phyloP scores from a whole-genome alignment of 2,329 filamentous ascomycete genomes.

The Escovopsis sp. region DNA sequence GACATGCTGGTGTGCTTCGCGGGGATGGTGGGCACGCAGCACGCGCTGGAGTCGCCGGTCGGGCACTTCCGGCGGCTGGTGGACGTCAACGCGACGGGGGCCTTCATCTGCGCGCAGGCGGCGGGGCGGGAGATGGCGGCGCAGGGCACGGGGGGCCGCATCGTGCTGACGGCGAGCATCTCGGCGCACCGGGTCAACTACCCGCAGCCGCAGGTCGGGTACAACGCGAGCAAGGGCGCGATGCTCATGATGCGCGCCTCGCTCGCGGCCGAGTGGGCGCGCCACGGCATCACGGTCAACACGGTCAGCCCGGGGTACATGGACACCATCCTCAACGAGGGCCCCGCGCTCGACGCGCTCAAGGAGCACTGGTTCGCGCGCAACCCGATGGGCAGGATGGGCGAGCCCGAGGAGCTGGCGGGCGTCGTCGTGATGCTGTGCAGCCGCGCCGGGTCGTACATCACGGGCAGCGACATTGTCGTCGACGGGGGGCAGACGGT shows the following conservation, averaged over 20 bases:
- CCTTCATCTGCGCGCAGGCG: conserved; percentile 57
- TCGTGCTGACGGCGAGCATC: conserved; percentile 53
- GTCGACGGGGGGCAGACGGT: conserved; percentile 39
- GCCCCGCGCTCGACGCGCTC: conserved; percentile 38
- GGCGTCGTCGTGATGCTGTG: conserved; percentile 46
- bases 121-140: conserved; percentile 37
- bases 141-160: conserved; percentile 38
- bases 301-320: conserved; percentile 61
- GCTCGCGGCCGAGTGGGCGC: conserved; percentile 59
- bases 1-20: conserved; percentile 25
- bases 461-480: conserved; percentile 53
- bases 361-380: conserved; percentile 41
- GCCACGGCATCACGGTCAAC: conserved; percentile 57
- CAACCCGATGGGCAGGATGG: conserved; percentile 53
- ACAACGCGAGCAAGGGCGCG: conserved; percentile 59
- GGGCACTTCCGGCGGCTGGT: conserved; percentile 45
- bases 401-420: conserved; percentile 45
- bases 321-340: conserved; percentile 61
- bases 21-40: conserved; percentile 48
- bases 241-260: conserved; percentile 47
- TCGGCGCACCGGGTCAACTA: conserved; percentile 56
- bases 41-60: conserved; percentile 34
- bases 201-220: conserved; percentile 56
- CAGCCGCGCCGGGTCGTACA: conserved; percentile 47
- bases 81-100: conserved; percentile 58